These are phyloP conservation scores for Fomitopsis betulina DNA, from an alignment of 1,284 basidiomycete genomes.

Conservation along the genomic window DNA sequence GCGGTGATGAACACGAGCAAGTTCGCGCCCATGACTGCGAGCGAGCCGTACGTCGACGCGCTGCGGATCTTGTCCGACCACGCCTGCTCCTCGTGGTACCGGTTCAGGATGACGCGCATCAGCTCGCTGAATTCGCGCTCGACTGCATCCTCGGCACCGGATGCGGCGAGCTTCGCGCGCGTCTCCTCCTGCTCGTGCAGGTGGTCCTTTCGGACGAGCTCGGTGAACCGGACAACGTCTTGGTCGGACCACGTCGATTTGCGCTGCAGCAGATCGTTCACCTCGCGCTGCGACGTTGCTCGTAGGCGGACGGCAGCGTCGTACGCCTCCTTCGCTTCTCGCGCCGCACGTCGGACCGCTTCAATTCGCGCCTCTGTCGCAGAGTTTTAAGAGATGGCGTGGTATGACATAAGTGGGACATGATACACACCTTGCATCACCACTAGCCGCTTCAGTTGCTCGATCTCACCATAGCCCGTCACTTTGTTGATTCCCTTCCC, in stretches of 20 bases:
- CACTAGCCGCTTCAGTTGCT: slow-evolving; percentile 76
- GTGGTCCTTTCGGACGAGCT: slow-evolving; percentile 85
- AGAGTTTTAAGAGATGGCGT: slow-evolving; percentile 2
- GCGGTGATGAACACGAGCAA: slow-evolving; percentile 85
- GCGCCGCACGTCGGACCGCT: slow-evolving; percentile 52
- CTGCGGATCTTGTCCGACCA: slow-evolving; percentile 98
- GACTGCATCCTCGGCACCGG: slow-evolving; percentile 68
- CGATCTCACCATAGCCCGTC: slow-evolving; percentile 90
- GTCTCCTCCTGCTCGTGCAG: slow-evolving; percentile 74
- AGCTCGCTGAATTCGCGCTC: slow-evolving; percentile 84
- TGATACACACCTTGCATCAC: slow-evolving; percentile 66
- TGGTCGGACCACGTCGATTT: slow-evolving; percentile 84
- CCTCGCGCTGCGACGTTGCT: slow-evolving; percentile 79
- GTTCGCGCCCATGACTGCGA: slow-evolving; percentile 82
- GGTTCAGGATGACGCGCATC: slow-evolving; percentile 79
- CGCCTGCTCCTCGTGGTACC: slow-evolving; percentile 96
- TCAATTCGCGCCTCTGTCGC: slow-evolving; percentile 59
- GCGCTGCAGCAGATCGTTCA: slow-evolving; percentile 87
- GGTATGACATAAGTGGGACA: background rate
- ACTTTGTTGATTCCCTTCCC: slow-evolving; percentile 79
- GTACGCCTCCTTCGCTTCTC: slow-evolving; percentile 69
- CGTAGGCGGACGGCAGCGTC: slow-evolving; percentile 72
- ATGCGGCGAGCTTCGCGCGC: slow-evolving; percentile 60
- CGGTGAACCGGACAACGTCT: slow-evolving; percentile 82
- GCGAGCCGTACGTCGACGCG: slow-evolving; percentile 84